Evolutionary conservation across 2,329 filamentous ascomycete genomes (phyloP).

Genomic region (Phaeosphaeria sp.): DNA sequence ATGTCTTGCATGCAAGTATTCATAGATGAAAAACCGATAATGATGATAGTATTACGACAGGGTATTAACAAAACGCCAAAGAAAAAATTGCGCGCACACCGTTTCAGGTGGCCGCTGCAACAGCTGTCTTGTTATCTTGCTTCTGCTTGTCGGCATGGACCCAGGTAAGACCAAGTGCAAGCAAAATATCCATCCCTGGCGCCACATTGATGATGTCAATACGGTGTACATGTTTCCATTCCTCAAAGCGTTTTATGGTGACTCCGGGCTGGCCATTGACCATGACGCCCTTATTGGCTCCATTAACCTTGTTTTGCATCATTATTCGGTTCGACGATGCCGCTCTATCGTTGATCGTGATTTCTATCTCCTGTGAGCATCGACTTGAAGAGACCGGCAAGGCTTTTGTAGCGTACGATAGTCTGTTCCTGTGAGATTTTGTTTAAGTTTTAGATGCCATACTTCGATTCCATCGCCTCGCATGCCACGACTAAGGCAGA

Average conservation of each 20-base stretch:
- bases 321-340: not conserved
- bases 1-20: not conserved
- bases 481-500: conserved; percentile 11
- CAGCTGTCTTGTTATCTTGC: conserved; percentile 12
- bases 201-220: conserved; percentile 21
- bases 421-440: conserved; percentile 9
- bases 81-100: not conserved
- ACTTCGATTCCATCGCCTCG: conserved; percentile 16
- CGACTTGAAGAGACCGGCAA: not conserved
- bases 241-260: conserved; percentile 13
- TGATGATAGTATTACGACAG: not conserved
- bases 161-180: conserved; percentile 23
- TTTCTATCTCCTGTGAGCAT: not conserved
- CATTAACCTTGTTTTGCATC: conserved; percentile 21
- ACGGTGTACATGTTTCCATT: conserved; percentile 12
- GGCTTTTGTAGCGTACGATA: conserved; percentile 19
- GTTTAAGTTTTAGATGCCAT: conserved; percentile 21
- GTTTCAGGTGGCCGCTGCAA: not conserved
- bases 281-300: conserved; percentile 24
- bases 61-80: not conserved
- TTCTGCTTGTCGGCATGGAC: conserved; percentile 22
- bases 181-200: conserved; percentile 29
- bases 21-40: not conserved
- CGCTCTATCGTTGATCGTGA: conserved; percentile 4
- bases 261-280: conserved; percentile 16